Percentiles rank a stretch among this genome's conserved stretches.
phyloP scores from a whole-genome alignment of 2,329 filamentous ascomycete genomes.

The Trichophyton schoenleinii region DNA sequence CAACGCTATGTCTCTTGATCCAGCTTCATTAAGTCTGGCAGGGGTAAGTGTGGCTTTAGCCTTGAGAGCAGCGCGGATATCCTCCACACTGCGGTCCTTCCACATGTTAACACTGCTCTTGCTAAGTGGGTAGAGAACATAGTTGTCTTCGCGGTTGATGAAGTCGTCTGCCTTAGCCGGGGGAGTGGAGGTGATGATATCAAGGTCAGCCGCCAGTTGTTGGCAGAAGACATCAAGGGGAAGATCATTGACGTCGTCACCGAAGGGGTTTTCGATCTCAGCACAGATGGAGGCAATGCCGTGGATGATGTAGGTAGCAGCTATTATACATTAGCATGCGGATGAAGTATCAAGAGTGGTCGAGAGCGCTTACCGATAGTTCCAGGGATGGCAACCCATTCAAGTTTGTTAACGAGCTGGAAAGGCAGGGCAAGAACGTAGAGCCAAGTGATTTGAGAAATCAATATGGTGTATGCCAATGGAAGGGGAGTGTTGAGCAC shows the following conservation, averaged over 20 bases:
- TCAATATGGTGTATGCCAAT: conserved; percentile 70
- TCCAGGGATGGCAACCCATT: conserved; percentile 67
- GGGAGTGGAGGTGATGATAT: conserved; percentile 53
- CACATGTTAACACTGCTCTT: conserved; percentile 37
- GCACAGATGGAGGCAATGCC: conserved; percentile 62
- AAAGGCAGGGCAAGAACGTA: conserved; percentile 73
- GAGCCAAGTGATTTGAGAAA: conserved; percentile 75
- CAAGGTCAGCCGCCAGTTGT: conserved; percentile 60
- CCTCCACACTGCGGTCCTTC: conserved; percentile 36
- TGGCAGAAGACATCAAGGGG: conserved; percentile 65
- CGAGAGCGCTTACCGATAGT: conserved; percentile 39
- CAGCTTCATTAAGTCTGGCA: neutral
- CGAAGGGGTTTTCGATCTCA: conserved; percentile 79
- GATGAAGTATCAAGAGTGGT: neutral
- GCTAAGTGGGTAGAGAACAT: conserved; percentile 46
- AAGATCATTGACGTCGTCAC: conserved; percentile 69
- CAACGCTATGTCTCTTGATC: conserved; percentile 8
- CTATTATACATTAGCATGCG: conserved; percentile 8
- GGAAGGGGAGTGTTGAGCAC: conserved; percentile 73
- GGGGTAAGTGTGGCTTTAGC: conserved; percentile 22
- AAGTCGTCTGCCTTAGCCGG: conserved; percentile 43
- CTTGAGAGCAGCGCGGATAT: conserved; percentile 33
- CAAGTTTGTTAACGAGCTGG: conserved; percentile 54
- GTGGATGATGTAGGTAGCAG: conserved; percentile 69
- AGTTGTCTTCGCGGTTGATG: conserved; percentile 37